Conservation (phyloP, 2,329 filamentous ascomycete genomes). For the Penicillium sp. region DNA sequence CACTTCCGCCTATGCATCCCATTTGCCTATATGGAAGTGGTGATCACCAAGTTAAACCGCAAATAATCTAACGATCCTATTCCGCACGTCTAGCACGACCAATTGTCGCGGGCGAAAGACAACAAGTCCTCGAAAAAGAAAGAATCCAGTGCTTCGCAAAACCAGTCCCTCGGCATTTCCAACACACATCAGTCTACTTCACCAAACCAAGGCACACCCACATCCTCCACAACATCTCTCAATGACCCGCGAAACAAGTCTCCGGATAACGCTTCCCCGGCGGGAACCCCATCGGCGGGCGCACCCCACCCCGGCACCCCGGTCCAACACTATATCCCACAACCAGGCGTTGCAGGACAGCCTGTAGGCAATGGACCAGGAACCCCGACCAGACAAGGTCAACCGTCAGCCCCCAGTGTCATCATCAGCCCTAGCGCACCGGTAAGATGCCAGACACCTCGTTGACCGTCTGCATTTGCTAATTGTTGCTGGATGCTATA, state of each 20-base stretch:
- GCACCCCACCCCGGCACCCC: slow-evolving; percentile 29
- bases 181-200: slow-evolving; percentile 55
- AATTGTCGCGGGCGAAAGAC: slow-evolving; percentile 90
- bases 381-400: slow-evolving; percentile 61
- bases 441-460: slow-evolving; percentile 52
- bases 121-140: slow-evolving; percentile 75
- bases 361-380: slow-evolving; percentile 50
- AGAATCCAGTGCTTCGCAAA: slow-evolving; percentile 69
- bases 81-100: slow-evolving; percentile 53
- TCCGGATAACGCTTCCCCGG: slow-evolving; percentile 37
- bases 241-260: slow-evolving; percentile 83
- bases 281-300: slow-evolving; percentile 28
- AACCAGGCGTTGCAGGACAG: slow-evolving; percentile 34
- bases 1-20: slow-evolving; percentile 26
- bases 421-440: slow-evolving; percentile 93
- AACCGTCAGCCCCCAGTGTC: slow-evolving; percentile 73
- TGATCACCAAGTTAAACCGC: slow-evolving; percentile 2
- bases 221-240: slow-evolving; percentile 82
- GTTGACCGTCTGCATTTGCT: slow-evolving; percentile 1
- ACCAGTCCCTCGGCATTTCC: slow-evolving; percentile 50
- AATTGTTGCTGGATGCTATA: slow-evolving; percentile 35
- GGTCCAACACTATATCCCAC: slow-evolving; percentile 40
- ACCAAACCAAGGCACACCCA: slow-evolving; percentile 68
- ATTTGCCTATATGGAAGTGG: slow-evolving; percentile 20
- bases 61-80: slow-evolving; percentile 10